These are phyloP conservation scores for Lycium barbarum DNA, from an alignment of 257 asterid species.

Conservation along the genomic window DNA sequence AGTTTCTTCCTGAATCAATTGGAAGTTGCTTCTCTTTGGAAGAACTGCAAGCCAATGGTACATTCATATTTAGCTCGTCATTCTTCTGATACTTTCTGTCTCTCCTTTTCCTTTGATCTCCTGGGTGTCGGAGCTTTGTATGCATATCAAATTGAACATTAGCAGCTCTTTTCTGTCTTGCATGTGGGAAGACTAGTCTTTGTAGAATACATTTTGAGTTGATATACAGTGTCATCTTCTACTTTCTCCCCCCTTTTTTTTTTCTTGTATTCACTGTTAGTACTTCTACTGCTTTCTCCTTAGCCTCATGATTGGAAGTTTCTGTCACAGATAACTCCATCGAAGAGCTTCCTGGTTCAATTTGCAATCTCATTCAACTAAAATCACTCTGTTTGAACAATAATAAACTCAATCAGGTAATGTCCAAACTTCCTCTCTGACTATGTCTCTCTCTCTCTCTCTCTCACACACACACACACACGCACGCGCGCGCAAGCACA, in stretches of 20 bases:
- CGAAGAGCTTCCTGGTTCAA: constrained; percentile 85
- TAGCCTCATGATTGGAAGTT: constrained; percentile 8
- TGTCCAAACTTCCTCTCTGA: background rate
- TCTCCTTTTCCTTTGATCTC: background rate
- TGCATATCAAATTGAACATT: constrained; percentile 9
- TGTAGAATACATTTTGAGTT: background rate
- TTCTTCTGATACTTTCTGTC: constrained; percentile 31
- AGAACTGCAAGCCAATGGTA: constrained; percentile 98
- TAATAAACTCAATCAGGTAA: constrained; percentile 84
- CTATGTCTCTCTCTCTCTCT: background rate
- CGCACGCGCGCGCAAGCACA: too few species aligned
- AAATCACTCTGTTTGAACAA: constrained; percentile 86
- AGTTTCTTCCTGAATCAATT: constrained; percentile 86
- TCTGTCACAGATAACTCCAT: constrained; percentile 73
- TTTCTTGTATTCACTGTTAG: background rate
- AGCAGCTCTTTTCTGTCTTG: background rate
- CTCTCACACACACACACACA: background rate
- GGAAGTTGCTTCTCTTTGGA: constrained; percentile 96
- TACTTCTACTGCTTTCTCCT: background rate
- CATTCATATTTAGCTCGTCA: constrained; percentile 34
- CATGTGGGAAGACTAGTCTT: background rate
- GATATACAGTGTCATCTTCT: background rate
- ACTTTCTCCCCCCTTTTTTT: background rate
- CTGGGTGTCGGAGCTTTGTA: background rate
- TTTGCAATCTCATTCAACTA: constrained; percentile 83